phyloP scores from a whole-genome alignment of 139 green algal species.

The Chlamydomonas sp. region DNA sequence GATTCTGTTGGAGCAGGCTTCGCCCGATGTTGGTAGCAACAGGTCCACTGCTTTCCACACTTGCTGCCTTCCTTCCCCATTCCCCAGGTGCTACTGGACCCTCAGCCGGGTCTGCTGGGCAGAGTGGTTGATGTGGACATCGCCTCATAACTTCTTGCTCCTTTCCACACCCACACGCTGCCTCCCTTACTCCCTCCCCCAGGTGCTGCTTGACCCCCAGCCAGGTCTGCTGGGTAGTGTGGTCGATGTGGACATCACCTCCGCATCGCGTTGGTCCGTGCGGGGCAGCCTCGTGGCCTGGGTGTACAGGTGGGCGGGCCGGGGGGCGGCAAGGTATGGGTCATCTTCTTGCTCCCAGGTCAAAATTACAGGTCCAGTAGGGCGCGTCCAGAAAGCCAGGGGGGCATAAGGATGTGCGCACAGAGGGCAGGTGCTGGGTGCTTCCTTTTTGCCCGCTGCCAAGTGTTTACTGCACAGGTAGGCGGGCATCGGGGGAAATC shows the following conservation, averaged over 20 bases:
- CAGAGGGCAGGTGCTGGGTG: no score
- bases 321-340: background rate
- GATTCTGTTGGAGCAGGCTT: background rate
- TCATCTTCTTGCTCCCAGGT: background rate
- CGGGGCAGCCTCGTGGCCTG: constrained; percentile 63
- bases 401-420: no score
- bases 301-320: constrained; percentile 43
- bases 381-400: background rate
- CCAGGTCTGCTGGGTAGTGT: constrained; percentile 78
- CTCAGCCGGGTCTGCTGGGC: constrained; percentile 76
- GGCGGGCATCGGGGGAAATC: no score
- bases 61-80: background rate
- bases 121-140: constrained; percentile 73
- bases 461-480: no score
- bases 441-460: no score
- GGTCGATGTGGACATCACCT: constrained; percentile 69
- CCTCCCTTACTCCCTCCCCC: background rate
- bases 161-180: background rate
- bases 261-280: constrained; percentile 75
- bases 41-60: background rate
- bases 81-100: constrained; percentile 75
- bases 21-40: background rate
- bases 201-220: constrained; percentile 76
- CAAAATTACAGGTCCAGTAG: background rate
- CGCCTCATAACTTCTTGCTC: constrained; percentile 1